Base-by-base conservation (phyloP, 805 yeast species). In the Barnettozyma californica region DNA sequence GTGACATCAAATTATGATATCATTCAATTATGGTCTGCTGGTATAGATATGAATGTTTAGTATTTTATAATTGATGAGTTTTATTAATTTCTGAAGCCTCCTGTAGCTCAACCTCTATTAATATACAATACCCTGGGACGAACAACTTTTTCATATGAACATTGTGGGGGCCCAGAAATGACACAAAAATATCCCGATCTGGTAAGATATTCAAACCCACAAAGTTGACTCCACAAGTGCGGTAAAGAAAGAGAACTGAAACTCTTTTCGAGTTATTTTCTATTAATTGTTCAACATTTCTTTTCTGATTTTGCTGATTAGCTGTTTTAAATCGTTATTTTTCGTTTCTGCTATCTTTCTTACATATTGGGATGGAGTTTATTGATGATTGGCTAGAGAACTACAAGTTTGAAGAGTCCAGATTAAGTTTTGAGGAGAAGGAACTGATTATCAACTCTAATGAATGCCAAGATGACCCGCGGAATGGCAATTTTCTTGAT, bases 1-100 rank as follows among this genome's bases (percentile, higher is more conserved):
- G 64, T 47, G 56, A 51, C 40, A 48, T 58, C 47, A 59, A 51
- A 49, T 52, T 60, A 51, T 60, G 41, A 47, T 19, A 10, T 21
- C 37, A 18, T 16, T 31, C 35, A n/a, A 16, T 37, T 20, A 37
- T 4, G 13, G n/a, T 29, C 16, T 29, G 9, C n/a, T 13, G 33
- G 33, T 29, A 4, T 29, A 27, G 33, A 23, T 35, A 9, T 10
- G n/a, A n/a, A 35, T 20, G 37, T 25, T 16, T 39, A 21, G 16
- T 14, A 18, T 4, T 39, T 39, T 39, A n/a, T 7, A 11, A 37
- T 9, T 37, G 25, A 37, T 33, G 4, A 37, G 29, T 26, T 26
- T n/a, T 29, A 14, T 29, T 29, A 29, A 8, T 29, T 29, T n/a
- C n/a, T 5, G 29, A 26, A 26, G 29, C 29, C 29, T 26, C 3